A percentile compares a stretch with the other conserved stretches of the same genome.
phyloP scores from a whole-genome alignment of 1,284 basidiomycete species.

The Trichosporon asahii region DNA sequence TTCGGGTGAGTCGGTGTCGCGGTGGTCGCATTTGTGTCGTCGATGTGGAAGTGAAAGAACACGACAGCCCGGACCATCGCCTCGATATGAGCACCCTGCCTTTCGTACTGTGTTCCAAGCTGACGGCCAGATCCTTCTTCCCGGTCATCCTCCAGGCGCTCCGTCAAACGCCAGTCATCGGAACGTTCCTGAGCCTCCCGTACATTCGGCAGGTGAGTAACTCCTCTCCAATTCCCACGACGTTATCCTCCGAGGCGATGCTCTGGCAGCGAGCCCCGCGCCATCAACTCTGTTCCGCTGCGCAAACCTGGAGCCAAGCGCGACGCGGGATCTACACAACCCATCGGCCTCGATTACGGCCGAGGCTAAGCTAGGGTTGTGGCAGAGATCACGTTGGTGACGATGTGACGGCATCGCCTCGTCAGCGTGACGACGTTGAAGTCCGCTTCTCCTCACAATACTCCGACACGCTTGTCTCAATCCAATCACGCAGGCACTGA shows the following conservation, averaged over 20 bases:
- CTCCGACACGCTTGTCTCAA: not conserved
- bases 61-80: too few relatives aligned
- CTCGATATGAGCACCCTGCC: too few relatives aligned
- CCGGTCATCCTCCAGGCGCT: constrained; percentile 96
- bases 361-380: too few relatives aligned
- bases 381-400: not conserved
- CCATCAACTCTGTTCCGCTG: not conserved
- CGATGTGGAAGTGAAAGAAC: too few relatives aligned
- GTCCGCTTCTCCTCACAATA: not conserved
- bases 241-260: not conserved
- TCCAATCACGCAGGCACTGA: not conserved
- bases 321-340: not conserved
- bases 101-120: too few relatives aligned
- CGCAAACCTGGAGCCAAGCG: not conserved
- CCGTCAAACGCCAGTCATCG: constrained; percentile 89
- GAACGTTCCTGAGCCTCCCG: constrained; percentile 79
- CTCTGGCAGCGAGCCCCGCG: too few relatives aligned
- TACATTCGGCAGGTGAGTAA: constrained; percentile 62
- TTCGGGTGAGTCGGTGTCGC: constrained; percentile 91
- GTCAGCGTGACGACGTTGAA: not conserved
- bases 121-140: constrained; percentile 83
- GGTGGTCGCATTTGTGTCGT: too few relatives aligned
- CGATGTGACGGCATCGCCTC: not conserved
- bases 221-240: not conserved
- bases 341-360: too few relatives aligned